Evolutionary conservation across 306 rosid species (phyloP), one percentile per base, ranked within the genome.

Genomic region (Quercus rubra): DNA sequence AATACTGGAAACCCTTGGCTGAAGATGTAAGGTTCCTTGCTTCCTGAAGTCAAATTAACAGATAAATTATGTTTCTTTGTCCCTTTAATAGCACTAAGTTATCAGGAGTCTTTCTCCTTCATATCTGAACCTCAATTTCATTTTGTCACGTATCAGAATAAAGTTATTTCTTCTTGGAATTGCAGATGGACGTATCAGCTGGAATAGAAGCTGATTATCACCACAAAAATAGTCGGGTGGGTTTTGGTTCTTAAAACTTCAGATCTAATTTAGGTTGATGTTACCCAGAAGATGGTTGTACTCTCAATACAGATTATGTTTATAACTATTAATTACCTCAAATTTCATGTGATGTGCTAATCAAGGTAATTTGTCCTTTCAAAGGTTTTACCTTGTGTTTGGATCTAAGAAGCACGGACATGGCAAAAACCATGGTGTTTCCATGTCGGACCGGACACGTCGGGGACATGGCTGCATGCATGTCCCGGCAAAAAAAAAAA

Each of bases 161-260:
- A 55, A 57, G 35, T 70, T 19, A 13, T 82, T 74, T 75, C 28
- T 55, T 83, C 56, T 75, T 82, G 55, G 54, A 46, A 79, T 82
- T 83, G 56, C 92, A 94, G 98, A 95, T 92, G 97, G 97, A 95
- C 20, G 91, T 86, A 74, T 68, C 92, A 55, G 96, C 99, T 72
- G 98, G 99, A 70, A 95, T 92, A 74, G 99, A 95, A 86, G 87
- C 92, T 73, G 99, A 92, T 28, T 95, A 95, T 83, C 97, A 95
- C 82, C 97, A 83, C 90, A 95, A 90, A 87, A 92, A 86, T 80
- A 89, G 73, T 79, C 86, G 97, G 90, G 97, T 92, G 74, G 70
- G 88, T 86, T 55, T 75, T 71, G 3, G 62, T 75, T 78, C 70
- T 35, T 70, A 70, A 73, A 43, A 72, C n/a, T 52, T 43, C 21